Base-by-base conservation (phyloP, 2,329 filamentous ascomycete species). In the Didymella sp. region DNA sequence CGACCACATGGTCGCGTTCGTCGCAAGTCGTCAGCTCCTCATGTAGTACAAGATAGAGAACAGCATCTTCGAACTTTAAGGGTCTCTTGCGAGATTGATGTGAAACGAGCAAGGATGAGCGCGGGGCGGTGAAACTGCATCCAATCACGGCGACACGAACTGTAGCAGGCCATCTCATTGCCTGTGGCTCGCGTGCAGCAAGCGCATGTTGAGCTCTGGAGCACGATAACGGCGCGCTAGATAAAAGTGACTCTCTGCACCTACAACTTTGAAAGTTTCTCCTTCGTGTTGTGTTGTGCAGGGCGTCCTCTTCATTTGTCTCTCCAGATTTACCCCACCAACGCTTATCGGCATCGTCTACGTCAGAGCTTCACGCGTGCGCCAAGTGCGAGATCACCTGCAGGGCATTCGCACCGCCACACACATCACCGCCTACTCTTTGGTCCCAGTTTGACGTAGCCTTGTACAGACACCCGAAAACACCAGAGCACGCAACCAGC, bases 61-160 rank as follows among this genome's bases (percentile, higher is more conserved):
- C 13, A 51, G 24, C 21, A 40, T 28, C 37, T 43, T 30, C 6
- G 28, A 33, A 35, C 5, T 19, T 12, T 22, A 27, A 33, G 19
- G 33, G 33, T 19, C n/a, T 22, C n/a, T 48, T 56, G 41, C 41
- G n/a, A 45, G 22, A 45, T 27, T 9, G 59, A 43, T 44, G 38
- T 51, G 64, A 52, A 47, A 57, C 43, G 11, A 33, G 55, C 57
- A 65, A 59, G 62, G 60, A 55, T 62, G 48, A 37, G 11, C 37
- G 31, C 37, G 49, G 56, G 59, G 62, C 59, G 66, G 68, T 66
- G 62, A 67, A 61, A 64, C 60, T 57, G 50, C 40, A 61, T 51
- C 68, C 66, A 69, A 70, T 70, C 62, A 67, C 54, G 53, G 63
- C 56, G 43, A 60, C 67, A 70, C 65, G 62, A 70, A 61, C 56